These are phyloP conservation scores for Gryganskiella cystojenkinii DNA, from an alignment of 192 early-diverging fungal species.

Conservation along the genomic window DNA sequence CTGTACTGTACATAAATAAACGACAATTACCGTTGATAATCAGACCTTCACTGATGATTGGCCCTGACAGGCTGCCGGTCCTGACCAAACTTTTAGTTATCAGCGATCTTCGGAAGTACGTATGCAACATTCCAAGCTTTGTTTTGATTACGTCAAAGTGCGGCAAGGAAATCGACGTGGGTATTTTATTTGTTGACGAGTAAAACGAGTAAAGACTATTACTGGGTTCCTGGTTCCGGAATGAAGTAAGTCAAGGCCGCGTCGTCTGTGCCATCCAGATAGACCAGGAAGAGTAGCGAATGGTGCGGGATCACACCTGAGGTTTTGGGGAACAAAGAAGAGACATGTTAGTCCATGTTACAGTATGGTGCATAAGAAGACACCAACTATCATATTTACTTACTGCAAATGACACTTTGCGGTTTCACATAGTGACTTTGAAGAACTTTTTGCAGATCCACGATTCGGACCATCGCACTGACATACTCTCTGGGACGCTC, in stretches of 20 bases:
- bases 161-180: too few relatives aligned
- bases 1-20: too few relatives aligned
- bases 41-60: too few relatives aligned
- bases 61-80: too few relatives aligned
- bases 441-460: slow-evolving; percentile 82
- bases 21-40: too few relatives aligned
- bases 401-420: slow-evolving; percentile 81
- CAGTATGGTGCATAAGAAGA: too few relatives aligned
- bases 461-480: slow-evolving; percentile 72
- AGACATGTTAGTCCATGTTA: background rate
- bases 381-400: slow-evolving; percentile 17
- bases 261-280: slow-evolving; percentile 21
- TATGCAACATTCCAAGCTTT: too few relatives aligned
- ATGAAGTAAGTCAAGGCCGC: slow-evolving; percentile 35
- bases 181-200: too few relatives aligned
- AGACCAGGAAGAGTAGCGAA: slow-evolving; percentile 34
- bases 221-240: slow-evolving; percentile 3
- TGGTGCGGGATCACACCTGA: slow-evolving; percentile 28
- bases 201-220: too few relatives aligned
- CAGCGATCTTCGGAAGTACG: too few relatives aligned
- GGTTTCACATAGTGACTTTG: slow-evolving; percentile 83
- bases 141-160: too few relatives aligned
- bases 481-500: slow-evolving; percentile 64
- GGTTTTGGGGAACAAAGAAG: background rate
- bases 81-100: too few relatives aligned